Conservation (phyloP, 768 basidiomycete species). For the Pholiota conissans region DNA sequence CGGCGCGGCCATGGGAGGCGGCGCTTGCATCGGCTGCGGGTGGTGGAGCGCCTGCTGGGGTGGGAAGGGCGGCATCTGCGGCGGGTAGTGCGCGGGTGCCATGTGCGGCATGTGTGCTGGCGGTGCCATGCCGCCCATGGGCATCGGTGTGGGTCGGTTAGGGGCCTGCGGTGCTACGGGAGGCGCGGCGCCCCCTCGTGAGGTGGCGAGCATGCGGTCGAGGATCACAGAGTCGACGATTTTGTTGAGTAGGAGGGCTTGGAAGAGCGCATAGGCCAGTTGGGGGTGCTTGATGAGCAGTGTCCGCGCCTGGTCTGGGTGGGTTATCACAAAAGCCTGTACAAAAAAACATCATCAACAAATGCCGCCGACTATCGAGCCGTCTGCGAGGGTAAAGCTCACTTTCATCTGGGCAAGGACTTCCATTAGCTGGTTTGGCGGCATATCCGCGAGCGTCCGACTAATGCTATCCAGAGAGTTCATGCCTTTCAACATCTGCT, state of each 20-base stretch:
- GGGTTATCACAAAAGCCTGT: slow-evolving; percentile 89
- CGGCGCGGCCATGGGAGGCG: slow-evolving; percentile 23
- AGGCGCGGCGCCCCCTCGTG: slow-evolving; percentile 22
- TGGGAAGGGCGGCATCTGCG: slow-evolving; percentile 31
- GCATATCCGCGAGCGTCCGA: slow-evolving; percentile 80
- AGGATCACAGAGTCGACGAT: slow-evolving; percentile 89
- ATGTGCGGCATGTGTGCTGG: slow-evolving; percentile 20
- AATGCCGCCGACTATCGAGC: neutral
- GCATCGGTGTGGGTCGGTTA: slow-evolving; percentile 14
- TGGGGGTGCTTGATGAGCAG: slow-evolving; percentile 87
- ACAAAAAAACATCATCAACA: neutral
- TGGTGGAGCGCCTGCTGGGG: slow-evolving; percentile 28
- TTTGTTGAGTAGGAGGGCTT: slow-evolving; percentile 89
- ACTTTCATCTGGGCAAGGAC: slow-evolving; percentile 99
- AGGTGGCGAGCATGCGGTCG: slow-evolving; percentile 60
- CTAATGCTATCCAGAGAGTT: slow-evolving; percentile 82
- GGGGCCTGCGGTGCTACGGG: slow-evolving; percentile 17
- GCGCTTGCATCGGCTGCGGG: slow-evolving; percentile 29
- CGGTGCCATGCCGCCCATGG: slow-evolving; percentile 25
- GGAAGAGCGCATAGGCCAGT: slow-evolving; percentile 94
- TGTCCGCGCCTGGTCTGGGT: slow-evolving; percentile 85
- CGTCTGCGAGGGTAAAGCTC: slow-evolving; percentile 23
- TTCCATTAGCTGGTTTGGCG: slow-evolving; percentile 84
- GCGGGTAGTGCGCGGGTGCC: slow-evolving; percentile 45
- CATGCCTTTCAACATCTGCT: slow-evolving; percentile 68